These are phyloP conservation scores for Rhexocercosporidium sp. DNA, from an alignment of 2,329 filamentous ascomycete genomes.

Conservation along the genomic window DNA sequence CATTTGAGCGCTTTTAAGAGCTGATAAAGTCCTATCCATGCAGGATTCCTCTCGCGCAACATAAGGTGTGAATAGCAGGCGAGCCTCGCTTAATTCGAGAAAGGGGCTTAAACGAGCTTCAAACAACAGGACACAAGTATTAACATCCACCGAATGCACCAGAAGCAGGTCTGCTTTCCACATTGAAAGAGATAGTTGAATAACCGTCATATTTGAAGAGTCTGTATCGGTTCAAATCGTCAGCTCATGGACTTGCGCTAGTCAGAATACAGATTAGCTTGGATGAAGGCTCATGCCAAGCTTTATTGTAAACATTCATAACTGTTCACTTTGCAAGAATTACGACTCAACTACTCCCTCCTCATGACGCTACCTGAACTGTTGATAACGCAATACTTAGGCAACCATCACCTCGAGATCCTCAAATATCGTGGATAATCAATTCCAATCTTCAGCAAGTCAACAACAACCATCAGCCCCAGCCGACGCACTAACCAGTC, in stretches of 20 bases:
- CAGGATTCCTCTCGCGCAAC: not conserved
- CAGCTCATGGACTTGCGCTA: not conserved
- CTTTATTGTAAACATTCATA: not conserved
- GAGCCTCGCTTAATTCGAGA: not conserved
- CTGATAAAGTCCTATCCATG: no score
- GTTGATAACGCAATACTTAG: not conserved
- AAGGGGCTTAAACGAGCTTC: not conserved
- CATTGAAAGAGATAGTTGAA: no score
- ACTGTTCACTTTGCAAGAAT: not conserved
- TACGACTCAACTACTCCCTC: not conserved
- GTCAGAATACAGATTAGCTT: not conserved
- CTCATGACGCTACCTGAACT: not conserved
- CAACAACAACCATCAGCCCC: not conserved
- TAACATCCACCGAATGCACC: not conserved
- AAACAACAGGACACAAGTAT: not conserved
- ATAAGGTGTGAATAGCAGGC: no score
- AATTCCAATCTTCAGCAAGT: not conserved
- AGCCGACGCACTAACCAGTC: not conserved
- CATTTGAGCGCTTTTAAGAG: no score
- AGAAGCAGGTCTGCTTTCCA: not conserved
- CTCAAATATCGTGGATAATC: not conserved
- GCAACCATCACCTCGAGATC: not conserved
- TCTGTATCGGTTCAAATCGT: not conserved
- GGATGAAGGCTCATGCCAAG: not conserved
- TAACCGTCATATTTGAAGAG: not conserved